These are phyloP conservation scores for Rhizopogon vulgaris DNA, from an alignment of 768 basidiomycete genomes.

Conservation along the genomic window DNA sequence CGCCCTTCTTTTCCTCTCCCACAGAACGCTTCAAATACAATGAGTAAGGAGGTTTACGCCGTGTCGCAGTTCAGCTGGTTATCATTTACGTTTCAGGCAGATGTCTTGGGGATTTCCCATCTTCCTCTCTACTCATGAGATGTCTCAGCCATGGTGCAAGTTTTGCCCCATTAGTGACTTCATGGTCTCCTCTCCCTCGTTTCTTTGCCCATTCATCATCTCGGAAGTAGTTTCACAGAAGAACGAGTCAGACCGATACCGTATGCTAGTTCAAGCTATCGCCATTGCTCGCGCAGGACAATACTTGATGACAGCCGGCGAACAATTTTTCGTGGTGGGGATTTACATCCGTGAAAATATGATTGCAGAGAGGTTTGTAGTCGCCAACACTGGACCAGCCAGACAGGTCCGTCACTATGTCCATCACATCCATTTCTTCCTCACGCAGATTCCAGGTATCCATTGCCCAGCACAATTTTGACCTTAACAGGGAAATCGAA, in stretches of 20 bases:
- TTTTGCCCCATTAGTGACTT: background rate
- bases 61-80: background rate
- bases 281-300: background rate
- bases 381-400: background rate
- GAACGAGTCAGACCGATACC: background rate
- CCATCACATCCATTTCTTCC: background rate
- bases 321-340: conserved; percentile 9
- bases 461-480: background rate
- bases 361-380: conserved; percentile 4
- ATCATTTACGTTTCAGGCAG: background rate
- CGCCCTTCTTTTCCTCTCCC: background rate
- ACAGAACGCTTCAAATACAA: background rate
- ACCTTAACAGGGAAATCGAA: background rate
- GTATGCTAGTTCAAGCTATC: conserved; percentile 14
- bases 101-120: background rate
- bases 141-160: background rate
- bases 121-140: background rate
- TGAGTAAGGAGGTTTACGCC: background rate
- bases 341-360: conserved; percentile 4
- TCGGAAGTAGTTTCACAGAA: background rate
- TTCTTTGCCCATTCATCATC: background rate
- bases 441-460: conserved; percentile 1
- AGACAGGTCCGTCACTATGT: background rate
- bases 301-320: background rate
- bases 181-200: background rate